Conservation (phyloP, 2,329 filamentous ascomycete species). For the Coleophoma cylindrospora region DNA sequence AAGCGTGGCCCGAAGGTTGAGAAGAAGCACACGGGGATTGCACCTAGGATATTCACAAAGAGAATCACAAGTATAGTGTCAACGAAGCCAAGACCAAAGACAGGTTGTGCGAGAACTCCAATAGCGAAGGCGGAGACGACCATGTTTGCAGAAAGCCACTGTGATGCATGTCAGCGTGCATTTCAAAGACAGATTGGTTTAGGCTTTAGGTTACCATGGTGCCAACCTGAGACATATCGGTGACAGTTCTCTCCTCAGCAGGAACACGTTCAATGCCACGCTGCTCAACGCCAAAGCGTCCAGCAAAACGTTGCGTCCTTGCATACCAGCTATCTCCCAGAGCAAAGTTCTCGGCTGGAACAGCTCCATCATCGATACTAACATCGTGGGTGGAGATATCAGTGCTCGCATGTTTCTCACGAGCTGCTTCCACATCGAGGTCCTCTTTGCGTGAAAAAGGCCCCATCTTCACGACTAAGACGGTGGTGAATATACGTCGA, state of each 20-base stretch:
- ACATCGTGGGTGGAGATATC: conserved; percentile 7
- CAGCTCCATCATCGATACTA: conserved; percentile 26
- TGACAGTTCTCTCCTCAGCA: conserved; percentile 62
- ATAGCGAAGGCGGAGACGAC: conserved; percentile 73
- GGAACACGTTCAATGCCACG: conserved; percentile 73
- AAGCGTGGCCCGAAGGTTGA: conserved; percentile 71
- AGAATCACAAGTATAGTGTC: conserved; percentile 68
- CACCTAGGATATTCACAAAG: conserved; percentile 72
- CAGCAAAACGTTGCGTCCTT: conserved; percentile 57
- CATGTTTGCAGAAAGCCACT: conserved; percentile 78
- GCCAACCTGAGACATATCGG: conserved; percentile 59
- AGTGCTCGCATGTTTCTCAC: conserved; percentile 7
- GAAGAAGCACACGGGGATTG: conserved; percentile 70
- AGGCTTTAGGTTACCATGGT: conserved; percentile 55
- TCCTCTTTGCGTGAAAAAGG: conserved; percentile 8
- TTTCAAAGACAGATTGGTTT: not conserved
- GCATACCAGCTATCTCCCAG: conserved; percentile 51
- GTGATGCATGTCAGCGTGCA: conserved; percentile 1
- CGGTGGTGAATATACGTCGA: not conserved
- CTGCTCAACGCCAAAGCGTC: conserved; percentile 64
- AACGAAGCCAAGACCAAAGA: conserved; percentile 67
- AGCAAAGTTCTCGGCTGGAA: conserved; percentile 53
- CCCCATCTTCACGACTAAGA: conserved; percentile 1
- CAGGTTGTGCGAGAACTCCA: conserved; percentile 61
- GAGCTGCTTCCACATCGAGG: conserved; percentile 19